Evolutionary conservation across 106 monocot genomes (phyloP).

Genomic region (Dioscorea zingiberensis): DNA sequence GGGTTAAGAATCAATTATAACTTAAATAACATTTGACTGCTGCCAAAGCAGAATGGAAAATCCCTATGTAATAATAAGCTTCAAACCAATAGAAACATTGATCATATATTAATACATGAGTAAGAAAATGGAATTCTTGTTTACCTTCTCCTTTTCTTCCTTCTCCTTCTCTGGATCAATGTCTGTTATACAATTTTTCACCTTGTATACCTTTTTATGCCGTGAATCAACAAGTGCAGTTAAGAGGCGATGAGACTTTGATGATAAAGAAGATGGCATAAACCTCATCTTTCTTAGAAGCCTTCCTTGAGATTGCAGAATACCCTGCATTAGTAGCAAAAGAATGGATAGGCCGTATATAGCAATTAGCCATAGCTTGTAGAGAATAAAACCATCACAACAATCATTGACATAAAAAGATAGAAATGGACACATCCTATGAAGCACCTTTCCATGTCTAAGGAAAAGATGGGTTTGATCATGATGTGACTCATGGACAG

Average conservation of each 20-base stretch:
- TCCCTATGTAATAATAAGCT: too few species aligned
- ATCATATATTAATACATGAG: background rate
- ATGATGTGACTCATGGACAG: slow-evolving; percentile 88
- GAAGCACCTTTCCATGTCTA: slow-evolving; percentile 79
- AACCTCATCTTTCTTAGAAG: slow-evolving; percentile 91
- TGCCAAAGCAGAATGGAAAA: too few species aligned
- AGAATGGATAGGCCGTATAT: too few species aligned
- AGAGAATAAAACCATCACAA: too few species aligned
- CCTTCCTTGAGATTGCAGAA: slow-evolving; percentile 98
- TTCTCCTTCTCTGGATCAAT: slow-evolving; percentile 97
- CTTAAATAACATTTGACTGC: too few species aligned
- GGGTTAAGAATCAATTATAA: too few species aligned
- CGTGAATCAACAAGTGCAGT: slow-evolving; percentile 99
- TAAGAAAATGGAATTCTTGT: background rate
- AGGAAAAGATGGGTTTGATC: slow-evolving; percentile 93
- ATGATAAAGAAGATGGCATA: slow-evolving; percentile 97
- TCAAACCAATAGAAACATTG: too few species aligned
- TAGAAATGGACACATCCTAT: background rate
- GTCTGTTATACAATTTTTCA: slow-evolving; percentile 93
- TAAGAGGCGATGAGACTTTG: slow-evolving; percentile 88
- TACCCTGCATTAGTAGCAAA: slow-evolving; percentile 48
- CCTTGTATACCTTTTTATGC: slow-evolving; percentile 97
- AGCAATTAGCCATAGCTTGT: too few species aligned
- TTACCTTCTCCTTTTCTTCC: slow-evolving; percentile 88
- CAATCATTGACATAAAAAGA: background rate